phyloP scores from a whole-genome alignment of 2,329 filamentous ascomycete genomes.

The Cercospora brassicicola region DNA sequence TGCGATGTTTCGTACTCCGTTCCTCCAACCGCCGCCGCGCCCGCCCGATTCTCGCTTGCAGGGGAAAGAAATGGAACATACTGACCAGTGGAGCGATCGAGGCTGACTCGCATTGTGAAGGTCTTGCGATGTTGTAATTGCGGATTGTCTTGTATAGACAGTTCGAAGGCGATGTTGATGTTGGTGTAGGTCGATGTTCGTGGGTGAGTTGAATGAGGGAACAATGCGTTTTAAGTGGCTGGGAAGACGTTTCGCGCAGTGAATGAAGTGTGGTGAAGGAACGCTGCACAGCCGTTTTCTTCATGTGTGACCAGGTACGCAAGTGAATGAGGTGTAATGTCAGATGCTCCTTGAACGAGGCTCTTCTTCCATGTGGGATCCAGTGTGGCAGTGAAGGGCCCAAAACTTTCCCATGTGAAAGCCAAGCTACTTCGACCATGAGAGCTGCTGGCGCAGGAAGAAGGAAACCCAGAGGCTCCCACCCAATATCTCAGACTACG shows the following conservation, averaged over 20 bases:
- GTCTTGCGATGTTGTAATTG: background rate
- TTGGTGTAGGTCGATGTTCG: background rate
- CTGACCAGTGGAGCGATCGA: background rate
- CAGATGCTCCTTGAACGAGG: background rate
- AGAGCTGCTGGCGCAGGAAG: background rate
- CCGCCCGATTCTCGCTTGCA: background rate
- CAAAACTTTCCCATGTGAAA: background rate
- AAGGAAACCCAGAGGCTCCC: too few relatives aligned
- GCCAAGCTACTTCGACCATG: background rate
- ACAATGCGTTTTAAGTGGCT: background rate
- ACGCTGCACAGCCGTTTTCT: background rate
- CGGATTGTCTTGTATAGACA: background rate
- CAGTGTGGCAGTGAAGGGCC: background rate
- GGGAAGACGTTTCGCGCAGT: background rate
- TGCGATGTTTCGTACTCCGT: background rate
- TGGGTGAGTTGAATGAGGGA: background rate
- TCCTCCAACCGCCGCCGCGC: background rate
- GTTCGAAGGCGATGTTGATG: conserved; percentile 8
- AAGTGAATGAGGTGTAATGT: background rate
- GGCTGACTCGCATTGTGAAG: background rate
- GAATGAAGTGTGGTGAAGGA: background rate
- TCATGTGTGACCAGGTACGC: background rate
- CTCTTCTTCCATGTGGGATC: background rate
- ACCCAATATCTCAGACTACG: background rate
- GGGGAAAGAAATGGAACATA: background rate